These are phyloP conservation scores for Chimonanthus salicifolius DNA, from an alignment of 164 flowering plant species.

Conservation along the genomic window DNA sequence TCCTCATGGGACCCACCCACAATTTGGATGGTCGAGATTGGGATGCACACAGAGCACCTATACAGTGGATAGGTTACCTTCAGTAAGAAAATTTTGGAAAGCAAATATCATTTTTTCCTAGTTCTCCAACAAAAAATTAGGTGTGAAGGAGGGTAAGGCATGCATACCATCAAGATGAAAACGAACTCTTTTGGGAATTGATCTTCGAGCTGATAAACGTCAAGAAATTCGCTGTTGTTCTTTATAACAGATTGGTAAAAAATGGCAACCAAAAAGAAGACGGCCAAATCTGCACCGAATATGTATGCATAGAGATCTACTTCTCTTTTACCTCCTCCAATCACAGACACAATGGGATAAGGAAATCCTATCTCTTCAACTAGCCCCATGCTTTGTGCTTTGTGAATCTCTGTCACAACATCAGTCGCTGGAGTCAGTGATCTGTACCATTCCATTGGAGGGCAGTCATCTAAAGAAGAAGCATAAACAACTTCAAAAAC, in stretches of 20 bases:
- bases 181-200: conserved; percentile 96
- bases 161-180: conserved; percentile 70
- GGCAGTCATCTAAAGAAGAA: conserved; percentile 50
- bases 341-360: conserved; percentile 72
- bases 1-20: not conserved
- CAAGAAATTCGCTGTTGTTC: conserved; percentile 82
- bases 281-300: conserved; percentile 85
- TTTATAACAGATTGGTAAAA: conserved; percentile 87
- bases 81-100: not conserved
- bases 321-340: conserved; percentile 94
- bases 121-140: not conserved
- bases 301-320: conserved; percentile 96
- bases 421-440: conserved; percentile 91
- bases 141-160: not conserved
- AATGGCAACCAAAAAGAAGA: conserved; percentile 86
- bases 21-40: not conserved
- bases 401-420: conserved; percentile 73
- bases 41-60: not conserved
- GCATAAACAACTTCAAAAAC: conserved; percentile 91
- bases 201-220: conserved; percentile 96
- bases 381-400: conserved; percentile 45
- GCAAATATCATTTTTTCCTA: no score
- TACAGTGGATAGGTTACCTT: not conserved
- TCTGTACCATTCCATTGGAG: conserved; percentile 49
- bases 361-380: conserved; percentile 70